A percentile compares a stretch with the other conserved stretches of the same genome.
Conservation (phyloP, 2,329 filamentous ascomycete genomes). For the Diaporthe sp. region DNA sequence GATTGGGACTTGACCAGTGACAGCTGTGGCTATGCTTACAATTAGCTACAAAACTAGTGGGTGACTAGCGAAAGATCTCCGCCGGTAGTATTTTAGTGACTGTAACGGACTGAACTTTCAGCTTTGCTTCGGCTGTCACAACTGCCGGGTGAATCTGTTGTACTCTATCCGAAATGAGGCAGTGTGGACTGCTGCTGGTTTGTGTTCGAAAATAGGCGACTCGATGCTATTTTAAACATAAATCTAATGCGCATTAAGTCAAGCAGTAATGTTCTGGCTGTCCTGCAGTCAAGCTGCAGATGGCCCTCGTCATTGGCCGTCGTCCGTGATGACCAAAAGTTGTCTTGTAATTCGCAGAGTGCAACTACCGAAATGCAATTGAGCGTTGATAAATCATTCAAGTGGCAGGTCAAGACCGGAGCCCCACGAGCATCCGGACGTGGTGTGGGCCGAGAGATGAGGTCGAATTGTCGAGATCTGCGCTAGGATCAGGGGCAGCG, state of each 20-base stretch:
- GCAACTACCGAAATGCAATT: not conserved
- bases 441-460: slow-evolving; percentile 4
- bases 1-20: not conserved
- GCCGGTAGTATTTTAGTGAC: not conserved
- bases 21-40: not conserved
- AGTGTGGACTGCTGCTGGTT: not conserved
- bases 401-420: not conserved
- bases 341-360: not conserved
- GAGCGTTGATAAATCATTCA: not conserved
- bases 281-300: not conserved
- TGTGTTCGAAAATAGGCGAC: not conserved
- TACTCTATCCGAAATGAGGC: not conserved
- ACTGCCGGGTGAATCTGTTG: not conserved
- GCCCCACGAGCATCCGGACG: not conserved
- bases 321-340: not conserved
- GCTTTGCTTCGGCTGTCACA: not conserved
- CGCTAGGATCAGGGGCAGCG: slow-evolving; percentile 22
- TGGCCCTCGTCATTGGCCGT: not conserved
- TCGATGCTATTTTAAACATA: not conserved
- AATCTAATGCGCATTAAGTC: not conserved
- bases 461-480: slow-evolving; percentile 7
- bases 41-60: not conserved
- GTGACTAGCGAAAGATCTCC: not conserved
- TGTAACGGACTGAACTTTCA: not conserved
- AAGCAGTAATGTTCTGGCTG: not conserved